Evolutionary conservation across 352 stramenopile genomes (phyloP), one percentile per base, ranked within the genome.

Genomic region (Pythium brassicae): DNA sequence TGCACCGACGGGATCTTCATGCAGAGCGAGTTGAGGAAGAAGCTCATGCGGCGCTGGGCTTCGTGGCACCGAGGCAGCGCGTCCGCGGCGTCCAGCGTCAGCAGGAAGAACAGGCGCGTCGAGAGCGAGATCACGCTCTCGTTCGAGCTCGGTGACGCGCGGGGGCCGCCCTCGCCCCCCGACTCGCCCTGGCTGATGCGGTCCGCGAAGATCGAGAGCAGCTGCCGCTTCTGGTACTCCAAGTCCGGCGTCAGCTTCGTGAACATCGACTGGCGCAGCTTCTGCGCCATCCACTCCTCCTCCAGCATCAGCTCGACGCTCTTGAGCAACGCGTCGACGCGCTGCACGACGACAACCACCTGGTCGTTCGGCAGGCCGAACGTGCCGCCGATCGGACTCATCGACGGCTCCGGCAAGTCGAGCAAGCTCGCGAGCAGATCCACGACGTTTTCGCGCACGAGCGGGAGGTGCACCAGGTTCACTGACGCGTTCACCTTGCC

Each of bases 1-100:
- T 87, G 66, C 49, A 92, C 82, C 2, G 69, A 74, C n/a, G 86
- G 84, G 65, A 95, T 95, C 37, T 89, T 74, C 86, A 95, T 95
- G 63, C 80, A 86, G 48, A 95, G 50, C 34, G 86, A 95, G 61
- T 95, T 95, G 44, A 90, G 49, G 62, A 95, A 95, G 56, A 95
- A 95, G 63, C 84, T 91, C 82, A 95, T 90, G n/a, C 86, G 83
- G 17, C 84, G 82, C 62, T 87, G 83, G 8, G 82, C 86, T 71
- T 95, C 86, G 32, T 89, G 76, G 56, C 82, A 94, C 22, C 86
- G 86, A 22, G 86, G 86, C 27, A 93, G 59, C 6, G 86, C 79
- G 64, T 95, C 86, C 0, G 83, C 78, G 26, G 81, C 83, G 66
- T 95, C 86, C 6, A 95, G 61, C 3, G 86, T 95, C 32, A 95